Evolutionary conservation across 495 filamentous ascomycete species (phyloP).

Genomic region (Lentithecium fluviatile): DNA sequence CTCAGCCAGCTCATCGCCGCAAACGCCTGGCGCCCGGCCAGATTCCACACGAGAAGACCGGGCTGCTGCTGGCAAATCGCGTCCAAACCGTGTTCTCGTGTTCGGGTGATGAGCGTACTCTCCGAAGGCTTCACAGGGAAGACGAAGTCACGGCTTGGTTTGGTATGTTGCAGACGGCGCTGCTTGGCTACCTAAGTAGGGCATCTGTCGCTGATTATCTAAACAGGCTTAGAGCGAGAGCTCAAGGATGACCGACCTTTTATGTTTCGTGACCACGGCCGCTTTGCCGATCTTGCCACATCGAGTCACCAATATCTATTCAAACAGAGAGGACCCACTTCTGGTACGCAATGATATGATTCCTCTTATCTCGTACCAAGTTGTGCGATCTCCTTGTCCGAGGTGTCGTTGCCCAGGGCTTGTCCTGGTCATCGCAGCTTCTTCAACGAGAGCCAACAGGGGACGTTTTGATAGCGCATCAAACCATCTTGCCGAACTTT

Average conservation of each 20-base stretch:
- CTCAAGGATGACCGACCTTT: constrained; percentile 20
- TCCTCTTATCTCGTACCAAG: too few species aligned
- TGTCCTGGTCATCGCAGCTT: too few species aligned
- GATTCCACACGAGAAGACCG: constrained; percentile 24
- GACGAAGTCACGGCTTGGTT: constrained; percentile 22
- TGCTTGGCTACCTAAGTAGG: background rate
- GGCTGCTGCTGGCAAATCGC: constrained; percentile 7
- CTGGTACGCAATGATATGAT: background rate
- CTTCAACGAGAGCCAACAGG: too few species aligned
- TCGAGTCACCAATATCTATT: constrained; percentile 16
- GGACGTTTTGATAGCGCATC: too few species aligned
- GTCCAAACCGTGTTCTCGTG: constrained; percentile 14
- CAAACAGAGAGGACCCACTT: background rate
- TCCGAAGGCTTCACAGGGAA: constrained; percentile 14
- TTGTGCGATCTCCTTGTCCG: too few species aligned
- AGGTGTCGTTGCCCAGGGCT: too few species aligned
- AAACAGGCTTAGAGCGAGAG: constrained; percentile 18
- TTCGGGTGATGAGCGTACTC: constrained; percentile 12
- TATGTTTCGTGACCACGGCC: constrained; percentile 23
- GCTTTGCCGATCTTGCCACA: constrained; percentile 20
- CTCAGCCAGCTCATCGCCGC: constrained; percentile 12
- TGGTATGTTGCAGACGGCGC: background rate
- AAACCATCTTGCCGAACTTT: too few species aligned
- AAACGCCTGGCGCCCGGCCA: constrained; percentile 22
- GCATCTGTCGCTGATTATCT: background rate